Percentiles rank a stretch among this genome's conserved stretches.
Conservation (phyloP, 208 protist species). For the Zelonia costaricensis region DNA sequence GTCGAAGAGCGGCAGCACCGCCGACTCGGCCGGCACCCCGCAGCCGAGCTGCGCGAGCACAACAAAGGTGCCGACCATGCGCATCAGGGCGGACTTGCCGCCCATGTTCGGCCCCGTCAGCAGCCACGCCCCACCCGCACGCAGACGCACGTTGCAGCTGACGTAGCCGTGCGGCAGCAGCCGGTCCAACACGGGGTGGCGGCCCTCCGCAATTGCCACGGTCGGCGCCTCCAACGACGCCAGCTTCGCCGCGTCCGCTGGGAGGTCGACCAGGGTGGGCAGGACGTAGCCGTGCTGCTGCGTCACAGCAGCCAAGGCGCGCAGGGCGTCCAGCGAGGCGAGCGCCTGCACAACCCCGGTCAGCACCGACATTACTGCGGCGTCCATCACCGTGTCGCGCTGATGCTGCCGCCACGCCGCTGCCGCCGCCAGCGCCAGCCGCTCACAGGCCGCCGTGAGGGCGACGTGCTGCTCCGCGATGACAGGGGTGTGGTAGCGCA, state of each 20-base stretch:
- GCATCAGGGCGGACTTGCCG: conserved; percentile 94
- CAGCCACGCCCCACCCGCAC: conserved; percentile 61
- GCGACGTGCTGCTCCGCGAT: conserved; percentile 57
- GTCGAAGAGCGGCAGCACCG: conserved; percentile 84
- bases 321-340: conserved; percentile 65
- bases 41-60: conserved; percentile 95
- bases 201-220: conserved; percentile 43
- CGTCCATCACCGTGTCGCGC: conserved; percentile 23
- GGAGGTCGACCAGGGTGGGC: conserved; percentile 34
- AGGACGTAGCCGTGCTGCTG: conserved; percentile 61
- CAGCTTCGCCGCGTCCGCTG: not conserved
- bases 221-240: not conserved
- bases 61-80: conserved; percentile 91
- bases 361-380: conserved; percentile 36
- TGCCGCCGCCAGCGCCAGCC: conserved; percentile 51
- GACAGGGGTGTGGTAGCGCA: conserved; percentile 77
- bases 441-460: conserved; percentile 72
- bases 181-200: conserved; percentile 75
- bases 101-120: conserved; percentile 97
- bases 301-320: conserved; percentile 57
- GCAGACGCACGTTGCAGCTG: conserved; percentile 54
- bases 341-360: conserved; percentile 41
- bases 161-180: conserved; percentile 68
- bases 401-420: conserved; percentile 64
- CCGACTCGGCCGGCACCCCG: conserved; percentile 91